A percentile compares a stretch with the other conserved stretches of the same genome.
These are phyloP conservation scores for Pythium sukuiense DNA, from an alignment of 352 stramenopile genomes.

Conservation along the genomic window DNA sequence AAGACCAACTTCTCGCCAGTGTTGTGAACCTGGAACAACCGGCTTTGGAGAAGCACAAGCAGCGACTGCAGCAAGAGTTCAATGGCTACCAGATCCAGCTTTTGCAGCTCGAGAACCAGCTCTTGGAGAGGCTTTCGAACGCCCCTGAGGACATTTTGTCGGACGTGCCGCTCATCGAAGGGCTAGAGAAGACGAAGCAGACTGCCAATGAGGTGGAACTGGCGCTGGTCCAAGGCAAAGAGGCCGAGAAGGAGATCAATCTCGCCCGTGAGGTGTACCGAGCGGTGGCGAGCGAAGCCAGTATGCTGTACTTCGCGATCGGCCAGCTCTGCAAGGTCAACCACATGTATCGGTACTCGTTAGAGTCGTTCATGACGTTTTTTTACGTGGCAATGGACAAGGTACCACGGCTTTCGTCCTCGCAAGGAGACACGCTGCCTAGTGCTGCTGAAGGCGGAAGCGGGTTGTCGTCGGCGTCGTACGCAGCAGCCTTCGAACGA, in stretches of 20 bases:
- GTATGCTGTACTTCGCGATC: conserved; percentile 93
- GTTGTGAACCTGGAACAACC: conserved; percentile 92
- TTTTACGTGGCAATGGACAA: conserved; percentile 83
- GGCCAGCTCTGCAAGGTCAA: conserved; percentile 87
- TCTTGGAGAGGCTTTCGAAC: conserved; percentile 90
- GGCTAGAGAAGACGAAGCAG: conserved; percentile 89
- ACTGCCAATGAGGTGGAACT: conserved; percentile 87
- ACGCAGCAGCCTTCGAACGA: conserved; percentile 48
- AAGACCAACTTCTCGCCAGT: conserved; percentile 88
- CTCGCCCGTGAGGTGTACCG: conserved; percentile 90
- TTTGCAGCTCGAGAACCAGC: conserved; percentile 84
- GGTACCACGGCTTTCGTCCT: conserved; percentile 32
- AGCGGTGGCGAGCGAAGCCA: conserved; percentile 84
- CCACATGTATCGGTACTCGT: conserved; percentile 94
- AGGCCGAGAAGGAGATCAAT: conserved; percentile 91
- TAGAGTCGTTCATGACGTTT: conserved; percentile 90
- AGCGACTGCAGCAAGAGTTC: conserved; percentile 87
- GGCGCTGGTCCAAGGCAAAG: conserved; percentile 81
- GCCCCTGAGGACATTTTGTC: conserved; percentile 91
- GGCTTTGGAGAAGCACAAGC: conserved; percentile 86
- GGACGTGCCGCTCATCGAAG: conserved; percentile 91
- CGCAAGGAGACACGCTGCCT: not conserved
- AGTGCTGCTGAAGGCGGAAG: conserved; percentile 2
- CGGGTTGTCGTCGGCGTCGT: conserved; percentile 33
- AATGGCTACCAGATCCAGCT: conserved; percentile 94